Evolutionary conservation across 495 filamentous ascomycete genomes (phyloP).

Genomic region (Penicillium robsamsonii): DNA sequence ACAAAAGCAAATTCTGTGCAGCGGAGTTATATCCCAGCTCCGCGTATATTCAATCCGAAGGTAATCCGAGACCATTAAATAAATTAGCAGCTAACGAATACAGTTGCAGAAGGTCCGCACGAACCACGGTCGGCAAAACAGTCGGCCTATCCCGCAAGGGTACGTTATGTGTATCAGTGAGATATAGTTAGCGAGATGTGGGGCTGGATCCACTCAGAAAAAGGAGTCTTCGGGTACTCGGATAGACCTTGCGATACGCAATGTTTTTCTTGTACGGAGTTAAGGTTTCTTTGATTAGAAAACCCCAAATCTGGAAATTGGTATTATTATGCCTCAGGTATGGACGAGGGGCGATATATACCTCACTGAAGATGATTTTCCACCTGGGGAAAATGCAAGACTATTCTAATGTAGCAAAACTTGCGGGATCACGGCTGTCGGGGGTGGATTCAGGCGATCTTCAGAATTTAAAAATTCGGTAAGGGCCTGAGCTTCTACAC

Average conservation of each 20-base stretch:
- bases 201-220: constrained; percentile 21
- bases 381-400: neutral
- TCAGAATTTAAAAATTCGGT: neutral
- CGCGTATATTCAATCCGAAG: neutral
- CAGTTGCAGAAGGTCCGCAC: constrained; percentile 13
- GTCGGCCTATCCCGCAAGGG: constrained; percentile 33
- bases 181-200: constrained; percentile 33
- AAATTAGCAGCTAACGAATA: neutral
- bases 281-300: neutral
- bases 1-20: constrained; percentile 7
- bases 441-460: constrained; percentile 3
- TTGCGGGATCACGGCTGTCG: constrained; percentile 1
- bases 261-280: neutral
- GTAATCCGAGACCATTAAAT: constrained; percentile 1
- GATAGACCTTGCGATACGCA: constrained; percentile 11
- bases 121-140: constrained; percentile 27
- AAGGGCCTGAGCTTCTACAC: constrained; percentile 7
- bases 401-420: constrained; percentile 3
- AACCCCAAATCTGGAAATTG: neutral
- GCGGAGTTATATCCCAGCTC: neutral
- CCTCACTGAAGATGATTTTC: neutral
- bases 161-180: constrained; percentile 6
- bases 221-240: constrained; percentile 27
- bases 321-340: neutral
- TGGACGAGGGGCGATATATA: neutral